Evolutionary conservation across 352 stramenopile species (phyloP).

Genomic region (Hyaloperonospora arabidopsidis): DNA sequence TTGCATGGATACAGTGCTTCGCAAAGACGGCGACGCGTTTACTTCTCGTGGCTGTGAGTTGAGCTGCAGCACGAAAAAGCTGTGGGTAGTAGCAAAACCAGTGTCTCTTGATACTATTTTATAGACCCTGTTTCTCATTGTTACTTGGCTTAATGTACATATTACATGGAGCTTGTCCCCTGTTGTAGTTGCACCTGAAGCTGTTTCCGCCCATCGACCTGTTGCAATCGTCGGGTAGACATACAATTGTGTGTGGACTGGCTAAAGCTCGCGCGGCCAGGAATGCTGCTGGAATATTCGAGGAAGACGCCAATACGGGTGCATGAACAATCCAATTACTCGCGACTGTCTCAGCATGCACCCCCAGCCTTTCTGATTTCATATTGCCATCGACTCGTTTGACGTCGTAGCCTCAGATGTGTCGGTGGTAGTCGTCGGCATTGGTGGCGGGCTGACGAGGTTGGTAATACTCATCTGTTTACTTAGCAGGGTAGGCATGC

Average conservation of each 20-base stretch:
- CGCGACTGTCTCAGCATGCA: constrained; percentile 11
- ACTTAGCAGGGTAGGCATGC: constrained; percentile 7
- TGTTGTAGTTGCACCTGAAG: not conserved
- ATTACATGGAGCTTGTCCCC: constrained; percentile 27
- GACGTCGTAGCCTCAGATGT: constrained; percentile 21
- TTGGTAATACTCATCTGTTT: constrained; percentile 37
- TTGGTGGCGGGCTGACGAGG: constrained; percentile 31
- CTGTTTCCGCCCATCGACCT: constrained; percentile 1
- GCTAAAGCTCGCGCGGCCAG: constrained; percentile 36
- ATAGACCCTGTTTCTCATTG: constrained; percentile 38
- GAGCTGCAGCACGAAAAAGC: constrained; percentile 34
- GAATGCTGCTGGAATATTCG: constrained; percentile 39
- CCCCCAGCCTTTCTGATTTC: constrained; percentile 22
- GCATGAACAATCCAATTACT: constrained; percentile 1
- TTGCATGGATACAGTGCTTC: constrained; percentile 15
- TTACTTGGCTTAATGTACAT: constrained; percentile 42
- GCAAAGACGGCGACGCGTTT: constrained; percentile 10
- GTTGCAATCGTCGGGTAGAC: constrained; percentile 13
- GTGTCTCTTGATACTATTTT: constrained; percentile 45
- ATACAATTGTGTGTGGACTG: constrained; percentile 42
- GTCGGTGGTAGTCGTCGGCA: constrained; percentile 23
- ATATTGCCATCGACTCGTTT: constrained; percentile 20
- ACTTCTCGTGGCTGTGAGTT: constrained; percentile 6
- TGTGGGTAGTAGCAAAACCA: constrained; percentile 38
- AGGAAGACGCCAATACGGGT: constrained; percentile 10